Base-by-base conservation (phyloP, 805 yeast genomes). In the Myxozyma sirexii region DNA sequence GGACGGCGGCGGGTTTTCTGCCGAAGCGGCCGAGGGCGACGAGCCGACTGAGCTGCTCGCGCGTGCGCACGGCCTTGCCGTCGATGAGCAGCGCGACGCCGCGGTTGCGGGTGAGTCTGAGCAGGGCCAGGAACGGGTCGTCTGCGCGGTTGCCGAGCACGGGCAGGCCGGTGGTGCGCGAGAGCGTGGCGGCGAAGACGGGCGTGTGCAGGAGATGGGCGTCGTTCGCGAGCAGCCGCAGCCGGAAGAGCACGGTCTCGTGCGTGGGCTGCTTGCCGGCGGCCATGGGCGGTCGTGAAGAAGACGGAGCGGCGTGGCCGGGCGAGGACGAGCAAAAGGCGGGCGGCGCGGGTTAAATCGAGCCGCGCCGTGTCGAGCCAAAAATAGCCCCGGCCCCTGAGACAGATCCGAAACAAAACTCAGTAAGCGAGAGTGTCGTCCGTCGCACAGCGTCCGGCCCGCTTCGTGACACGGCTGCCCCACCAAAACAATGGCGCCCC, bases 1-100 rank as follows among this genome's bases (percentile, higher is more conserved):
- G 17, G 13, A 49, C 50, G 23, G 46, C 55, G 26, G 49, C 55
- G 19, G 64, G 61, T 31, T 33, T 31, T 4, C 59, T 23, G 23
- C 65, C 65, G 44, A 62, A 57, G 43, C 59, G 29, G 19, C 65
- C 65, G 39, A 58, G 39, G 29, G 65, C 65, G 10, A 62, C 39
- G 35, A 62, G 57, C 31, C 56, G 62, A 48, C 54, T 62, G 31
- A 62, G 54, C 50, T 62, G 65, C 29, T 49, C 56, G 31, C 63
- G 55, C 3, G 62, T 41, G n/a, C 65, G 57, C 15, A 62, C 59
- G 23, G 53, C 65, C 23, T 39, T 52, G 35, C 62, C 63, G 33
- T 58, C 60, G 17, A 54, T 38, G 6, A 58, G 49, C 10, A 62
- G 37, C 21, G 54, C 65, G 2, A 58, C 58, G 23, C 52, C 65